These are phyloP conservation scores for Cutaneotrichosporon sp. DNA, from an alignment of 1,284 basidiomycete genomes.

Conservation along the genomic window DNA sequence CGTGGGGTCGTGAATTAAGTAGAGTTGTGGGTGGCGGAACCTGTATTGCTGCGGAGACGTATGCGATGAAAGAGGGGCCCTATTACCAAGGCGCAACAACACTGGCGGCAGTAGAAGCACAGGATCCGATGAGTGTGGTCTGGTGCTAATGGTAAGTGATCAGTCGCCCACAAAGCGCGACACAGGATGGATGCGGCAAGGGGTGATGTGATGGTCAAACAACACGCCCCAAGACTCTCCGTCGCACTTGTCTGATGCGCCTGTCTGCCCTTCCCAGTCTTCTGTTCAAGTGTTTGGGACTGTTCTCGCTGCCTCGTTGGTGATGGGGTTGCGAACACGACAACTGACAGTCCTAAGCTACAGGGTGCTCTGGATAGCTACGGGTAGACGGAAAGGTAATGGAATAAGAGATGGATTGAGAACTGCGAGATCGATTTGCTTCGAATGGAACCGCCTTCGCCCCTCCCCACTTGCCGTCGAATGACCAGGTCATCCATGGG, in stretches of 20 bases:
- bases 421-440: too few relatives aligned
- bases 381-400: background rate
- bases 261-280: background rate
- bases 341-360: slow-evolving; percentile 7
- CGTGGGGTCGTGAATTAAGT: too few relatives aligned
- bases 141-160: slow-evolving; percentile 8
- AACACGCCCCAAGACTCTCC: too few relatives aligned
- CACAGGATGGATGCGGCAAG: too few relatives aligned
- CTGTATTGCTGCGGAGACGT: too few relatives aligned
- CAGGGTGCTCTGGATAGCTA: background rate
- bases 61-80: background rate
- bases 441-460: too few relatives aligned
- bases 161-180: slow-evolving; percentile 6
- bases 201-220: too few relatives aligned
- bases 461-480: too few relatives aligned
- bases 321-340: background rate
- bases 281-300: background rate
- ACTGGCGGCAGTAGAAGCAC: background rate
- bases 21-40: too few relatives aligned
- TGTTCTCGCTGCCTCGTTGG: background rate
- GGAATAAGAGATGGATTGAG: too few relatives aligned
- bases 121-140: slow-evolving; percentile 7
- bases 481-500: too few relatives aligned
- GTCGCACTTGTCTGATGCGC: background rate
- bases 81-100: too few relatives aligned